These are phyloP conservation scores for Hortaea sp. DNA, from an alignment of 2,329 filamentous ascomycete genomes.

Conservation along the genomic window DNA sequence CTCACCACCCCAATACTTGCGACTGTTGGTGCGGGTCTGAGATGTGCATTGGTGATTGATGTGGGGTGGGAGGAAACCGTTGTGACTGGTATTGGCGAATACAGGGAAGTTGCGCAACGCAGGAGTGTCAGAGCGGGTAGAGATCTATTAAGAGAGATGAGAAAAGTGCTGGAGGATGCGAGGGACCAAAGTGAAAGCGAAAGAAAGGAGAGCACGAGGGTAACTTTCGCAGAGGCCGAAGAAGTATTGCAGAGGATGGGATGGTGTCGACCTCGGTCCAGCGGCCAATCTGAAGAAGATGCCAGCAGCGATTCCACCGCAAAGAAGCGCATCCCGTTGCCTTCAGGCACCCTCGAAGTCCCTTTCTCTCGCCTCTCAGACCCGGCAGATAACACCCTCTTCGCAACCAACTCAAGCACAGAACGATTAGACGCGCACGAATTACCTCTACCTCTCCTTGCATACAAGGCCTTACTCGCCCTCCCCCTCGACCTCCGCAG, in stretches of 20 bases:
- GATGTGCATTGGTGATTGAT: constrained; percentile 79
- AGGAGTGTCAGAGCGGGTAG: constrained; percentile 68
- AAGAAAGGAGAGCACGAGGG: constrained; percentile 28
- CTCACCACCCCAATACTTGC: constrained; percentile 67
- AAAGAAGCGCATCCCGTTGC: constrained; percentile 25
- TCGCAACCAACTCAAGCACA: constrained; percentile 55
- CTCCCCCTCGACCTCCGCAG: constrained; percentile 75
- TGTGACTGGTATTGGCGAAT: constrained; percentile 82
- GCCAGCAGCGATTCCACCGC: neutral
- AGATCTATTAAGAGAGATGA: constrained; percentile 58
- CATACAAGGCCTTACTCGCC: constrained; percentile 65
- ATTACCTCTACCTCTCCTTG: constrained; percentile 61
- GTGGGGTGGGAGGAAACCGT: constrained; percentile 87
- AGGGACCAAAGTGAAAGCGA: constrained; percentile 22
- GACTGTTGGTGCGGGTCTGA: constrained; percentile 67
- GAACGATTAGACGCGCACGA: constrained; percentile 77
- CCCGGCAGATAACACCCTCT: constrained; percentile 66
- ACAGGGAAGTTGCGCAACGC: constrained; percentile 63
- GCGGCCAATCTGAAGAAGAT: constrained; percentile 9
- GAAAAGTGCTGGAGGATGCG: constrained; percentile 42
- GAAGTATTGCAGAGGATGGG: constrained; percentile 64
- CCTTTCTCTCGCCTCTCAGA: constrained; percentile 62
- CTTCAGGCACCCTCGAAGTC: constrained; percentile 40
- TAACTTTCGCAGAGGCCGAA: constrained; percentile 71
- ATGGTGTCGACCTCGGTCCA: constrained; percentile 52